Base-by-base conservation (phyloP, 768 basidiomycete species). In the Suillus placidus region DNA sequence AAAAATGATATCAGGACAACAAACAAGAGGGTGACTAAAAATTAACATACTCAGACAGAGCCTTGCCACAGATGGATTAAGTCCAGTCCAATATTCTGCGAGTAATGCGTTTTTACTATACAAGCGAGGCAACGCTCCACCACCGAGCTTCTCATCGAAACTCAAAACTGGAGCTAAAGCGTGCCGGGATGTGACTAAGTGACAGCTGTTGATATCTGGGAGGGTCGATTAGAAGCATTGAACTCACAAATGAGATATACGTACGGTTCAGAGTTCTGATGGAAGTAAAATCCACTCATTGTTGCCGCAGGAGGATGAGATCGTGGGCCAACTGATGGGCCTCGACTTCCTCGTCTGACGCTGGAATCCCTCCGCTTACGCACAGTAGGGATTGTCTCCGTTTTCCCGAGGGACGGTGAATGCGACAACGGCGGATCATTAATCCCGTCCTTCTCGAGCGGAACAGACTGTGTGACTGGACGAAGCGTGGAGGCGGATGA, bases 251-350 rank as follows among this genome's bases (percentile, higher is more conserved):
- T 8, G n/a, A 87, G 10, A 42, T 42, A 42, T 42, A 60, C 92
- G 80, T 73, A 95, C 93, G 93, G 93, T 73, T 94, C 93, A 63
- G 93, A 95, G 75, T 94, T 92, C 82, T 91, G 90, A 77, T 95
- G 94, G 79, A 93, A 96, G 78, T 96, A 97, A 80, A 93, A 96
- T 43, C 95, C 93, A 68, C 86, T 91, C 91, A 94, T 93, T 34
- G 87, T 88, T 6, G 92, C 92, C 58, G 85, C 74, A 8, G 87
- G 81, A 6, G 83, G 79, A 55, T 80, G 75, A 63, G 80, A 74
- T 65, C 79, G 78, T 54, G 85, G 83, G 43, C 82, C 80, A n/a
- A 82, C 70, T 5, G 85, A 83, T 18, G 85, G 77, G 18, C 85
- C 83, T 26, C 85, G 82, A 56, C 79, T 76, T 20, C 74, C 73